phyloP scores from a whole-genome alignment of 257 asterid genomes.

The Solanum sitiens region DNA sequence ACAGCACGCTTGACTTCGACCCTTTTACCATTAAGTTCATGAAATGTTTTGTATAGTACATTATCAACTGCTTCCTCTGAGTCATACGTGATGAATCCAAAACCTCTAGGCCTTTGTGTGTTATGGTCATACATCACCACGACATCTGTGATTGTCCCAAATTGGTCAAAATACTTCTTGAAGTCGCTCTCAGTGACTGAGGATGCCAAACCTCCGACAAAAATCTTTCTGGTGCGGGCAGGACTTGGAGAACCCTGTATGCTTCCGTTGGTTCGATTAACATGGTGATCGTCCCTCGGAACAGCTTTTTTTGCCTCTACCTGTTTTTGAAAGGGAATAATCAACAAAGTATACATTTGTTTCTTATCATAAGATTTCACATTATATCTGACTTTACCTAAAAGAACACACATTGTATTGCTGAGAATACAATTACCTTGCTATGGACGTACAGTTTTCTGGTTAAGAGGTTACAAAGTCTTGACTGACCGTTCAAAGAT shows the following conservation, averaged over 20 bases:
- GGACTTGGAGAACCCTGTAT: conserved; percentile 68
- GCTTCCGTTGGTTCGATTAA: conserved; percentile 31
- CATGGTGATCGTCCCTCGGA: conserved; percentile 64
- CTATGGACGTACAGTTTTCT: neutral
- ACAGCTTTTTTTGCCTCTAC: conserved; percentile 96
- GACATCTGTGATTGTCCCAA: conserved; percentile 67
- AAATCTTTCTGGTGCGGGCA: conserved; percentile 66
- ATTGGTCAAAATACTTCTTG: conserved; percentile 77
- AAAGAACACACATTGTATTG: neutral
- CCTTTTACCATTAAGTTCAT: conserved; percentile 80
- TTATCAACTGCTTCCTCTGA: conserved; percentile 77
- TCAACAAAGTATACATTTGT: neutral
- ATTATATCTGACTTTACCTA: neutral
- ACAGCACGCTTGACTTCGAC: conserved; percentile 85
- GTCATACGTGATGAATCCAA: conserved; percentile 76
- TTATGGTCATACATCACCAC: conserved; percentile 95
- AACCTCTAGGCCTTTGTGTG: conserved; percentile 94
- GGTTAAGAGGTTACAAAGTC: neutral
- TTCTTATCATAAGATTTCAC: neutral
- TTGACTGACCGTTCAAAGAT: neutral
- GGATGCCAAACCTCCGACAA: conserved; percentile 87
- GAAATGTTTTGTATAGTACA: conserved; percentile 62
- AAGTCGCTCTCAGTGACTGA: conserved; percentile 72
- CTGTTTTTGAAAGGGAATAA: conserved; percentile 17
- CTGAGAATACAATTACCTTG: neutral